Percentiles rank a stretch among this genome's conserved stretches.
Conservation (phyloP, 345 rosid species). For the Alliaria petiolata region DNA sequence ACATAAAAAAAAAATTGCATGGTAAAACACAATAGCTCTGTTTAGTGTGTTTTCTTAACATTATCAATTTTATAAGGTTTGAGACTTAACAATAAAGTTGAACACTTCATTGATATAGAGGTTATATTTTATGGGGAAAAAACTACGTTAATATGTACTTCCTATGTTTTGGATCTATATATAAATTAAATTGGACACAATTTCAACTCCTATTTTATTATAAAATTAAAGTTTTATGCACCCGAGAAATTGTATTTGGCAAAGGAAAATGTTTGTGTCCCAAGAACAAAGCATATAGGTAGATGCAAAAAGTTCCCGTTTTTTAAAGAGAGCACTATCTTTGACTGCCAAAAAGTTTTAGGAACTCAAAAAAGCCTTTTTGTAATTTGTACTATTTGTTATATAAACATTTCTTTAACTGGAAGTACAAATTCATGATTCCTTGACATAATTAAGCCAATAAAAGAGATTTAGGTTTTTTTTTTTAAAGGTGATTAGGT, state of each 20-base stretch:
- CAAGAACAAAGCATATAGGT: conserved; percentile 37
- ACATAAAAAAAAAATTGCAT: too few relatives aligned
- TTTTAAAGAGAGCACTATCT: conserved; percentile 27
- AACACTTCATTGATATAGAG: background rate
- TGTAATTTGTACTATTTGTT: conserved; percentile 7
- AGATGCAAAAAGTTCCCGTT: conserved; percentile 29
- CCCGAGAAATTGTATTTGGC: conserved; percentile 30
- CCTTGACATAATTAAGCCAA: background rate
- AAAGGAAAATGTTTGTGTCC: conserved; percentile 33
- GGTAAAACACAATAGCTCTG: background rate
- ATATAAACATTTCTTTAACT: background rate
- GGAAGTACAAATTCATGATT: background rate
- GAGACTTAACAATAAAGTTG: background rate
- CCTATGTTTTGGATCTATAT: conserved; percentile 9
- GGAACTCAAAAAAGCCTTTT: conserved; percentile 36
- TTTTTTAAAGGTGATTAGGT: background rate
- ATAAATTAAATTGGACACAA: background rate
- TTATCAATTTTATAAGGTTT: background rate
- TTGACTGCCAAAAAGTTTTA: conserved; percentile 39
- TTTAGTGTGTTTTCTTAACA: background rate
- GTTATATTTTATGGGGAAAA: background rate
- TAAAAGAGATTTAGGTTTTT: background rate
- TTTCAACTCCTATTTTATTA: conserved; percentile 31
- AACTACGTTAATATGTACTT: background rate
- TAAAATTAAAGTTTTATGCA: background rate